Conservation (phyloP, 2,329 filamentous ascomycete genomes). For the Colletotrichum limetticola region DNA sequence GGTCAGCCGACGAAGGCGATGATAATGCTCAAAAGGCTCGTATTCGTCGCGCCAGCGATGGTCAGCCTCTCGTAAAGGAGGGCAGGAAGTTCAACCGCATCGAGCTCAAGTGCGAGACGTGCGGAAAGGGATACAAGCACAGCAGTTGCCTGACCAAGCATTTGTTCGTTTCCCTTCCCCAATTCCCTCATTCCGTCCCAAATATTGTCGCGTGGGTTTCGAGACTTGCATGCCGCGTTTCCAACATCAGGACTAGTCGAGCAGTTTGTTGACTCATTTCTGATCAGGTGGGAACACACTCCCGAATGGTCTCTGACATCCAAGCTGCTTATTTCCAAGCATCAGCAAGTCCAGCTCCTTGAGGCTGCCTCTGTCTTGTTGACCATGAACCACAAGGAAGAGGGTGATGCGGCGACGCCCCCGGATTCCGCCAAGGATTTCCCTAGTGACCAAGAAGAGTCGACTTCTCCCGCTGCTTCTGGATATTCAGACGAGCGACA, state of each 20-base stretch:
- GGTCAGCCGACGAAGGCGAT: slow-evolving; percentile 65
- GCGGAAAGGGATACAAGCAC: slow-evolving; percentile 99
- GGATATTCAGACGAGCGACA: slow-evolving; percentile 80
- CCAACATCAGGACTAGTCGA: background rate
- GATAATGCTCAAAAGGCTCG: slow-evolving; percentile 59
- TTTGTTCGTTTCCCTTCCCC: slow-evolving; percentile 86
- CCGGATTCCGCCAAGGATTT: slow-evolving; percentile 75
- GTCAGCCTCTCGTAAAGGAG: slow-evolving; percentile 82
- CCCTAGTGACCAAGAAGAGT: slow-evolving; percentile 80
- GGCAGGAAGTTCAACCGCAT: slow-evolving; percentile 84
- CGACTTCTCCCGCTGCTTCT: slow-evolving; percentile 81
- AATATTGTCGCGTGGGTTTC: slow-evolving; percentile 19
- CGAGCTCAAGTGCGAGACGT: slow-evolving; percentile 96
- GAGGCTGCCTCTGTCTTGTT: slow-evolving; percentile 97
- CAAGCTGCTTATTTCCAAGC: slow-evolving; percentile 98
- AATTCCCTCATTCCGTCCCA: slow-evolving; percentile 44
- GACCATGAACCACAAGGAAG: slow-evolving; percentile 75
- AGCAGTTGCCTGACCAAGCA: slow-evolving; percentile 99
- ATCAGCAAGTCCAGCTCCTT: slow-evolving; percentile 97
- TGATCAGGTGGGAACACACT: slow-evolving; percentile 95
- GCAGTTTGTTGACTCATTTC: slow-evolving; percentile 45
- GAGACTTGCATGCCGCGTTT: slow-evolving; percentile 42
- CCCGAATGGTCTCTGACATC: slow-evolving; percentile 98
- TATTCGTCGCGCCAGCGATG: slow-evolving; percentile 80
- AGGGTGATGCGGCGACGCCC: slow-evolving; percentile 66